Percentiles rank a stretch among this genome's conserved stretches.
Conservation (phyloP, 2,329 filamentous ascomycete genomes). For the Sporothrix euskadiensis region DNA sequence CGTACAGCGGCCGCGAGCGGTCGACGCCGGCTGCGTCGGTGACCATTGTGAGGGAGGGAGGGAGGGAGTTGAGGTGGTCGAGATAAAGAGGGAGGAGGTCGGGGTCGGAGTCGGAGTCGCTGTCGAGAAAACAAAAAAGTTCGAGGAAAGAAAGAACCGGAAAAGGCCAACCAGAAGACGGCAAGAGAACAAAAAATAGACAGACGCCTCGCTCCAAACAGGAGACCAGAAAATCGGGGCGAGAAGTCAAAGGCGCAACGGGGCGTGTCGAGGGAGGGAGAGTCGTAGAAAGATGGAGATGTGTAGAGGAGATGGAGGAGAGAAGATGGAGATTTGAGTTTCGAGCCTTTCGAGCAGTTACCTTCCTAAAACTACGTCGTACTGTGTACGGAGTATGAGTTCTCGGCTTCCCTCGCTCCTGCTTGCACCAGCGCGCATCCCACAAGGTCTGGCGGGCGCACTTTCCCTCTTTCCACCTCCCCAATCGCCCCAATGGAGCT, state of each 20-base stretch:
- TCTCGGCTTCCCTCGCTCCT: conserved; percentile 19
- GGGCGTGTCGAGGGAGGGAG: neutral
- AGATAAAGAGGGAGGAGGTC: neutral
- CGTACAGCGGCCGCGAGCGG: conserved; percentile 50
- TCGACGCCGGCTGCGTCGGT: conserved; percentile 43
- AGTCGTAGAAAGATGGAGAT: conserved; percentile 1
- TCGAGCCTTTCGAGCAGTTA: neutral
- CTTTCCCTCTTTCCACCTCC: conserved; percentile 10
- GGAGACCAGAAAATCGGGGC: neutral
- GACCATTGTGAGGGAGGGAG: conserved; percentile 29
- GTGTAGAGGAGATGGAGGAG: neutral
- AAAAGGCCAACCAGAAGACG: neutral
- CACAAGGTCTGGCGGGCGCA: neutral
- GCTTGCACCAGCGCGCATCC: conserved; percentile 20
- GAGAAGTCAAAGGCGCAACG: neutral
- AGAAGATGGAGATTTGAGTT: neutral
- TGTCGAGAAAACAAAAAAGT: conserved; percentile 6
- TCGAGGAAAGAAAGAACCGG: neutral
- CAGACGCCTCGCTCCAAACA: conserved; percentile 8
- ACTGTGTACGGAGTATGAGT: neutral
- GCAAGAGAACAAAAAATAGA: neutral
- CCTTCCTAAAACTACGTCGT: neutral
- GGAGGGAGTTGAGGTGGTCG: neutral
- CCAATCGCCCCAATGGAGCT: conserved; percentile 11
- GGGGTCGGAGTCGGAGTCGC: neutral